A percentile compares a stretch with the other conserved stretches of the same genome.
These are phyloP conservation scores for Vitis rupestris DNA, from an alignment of 164 flowering plant genomes.

Conservation along the genomic window DNA sequence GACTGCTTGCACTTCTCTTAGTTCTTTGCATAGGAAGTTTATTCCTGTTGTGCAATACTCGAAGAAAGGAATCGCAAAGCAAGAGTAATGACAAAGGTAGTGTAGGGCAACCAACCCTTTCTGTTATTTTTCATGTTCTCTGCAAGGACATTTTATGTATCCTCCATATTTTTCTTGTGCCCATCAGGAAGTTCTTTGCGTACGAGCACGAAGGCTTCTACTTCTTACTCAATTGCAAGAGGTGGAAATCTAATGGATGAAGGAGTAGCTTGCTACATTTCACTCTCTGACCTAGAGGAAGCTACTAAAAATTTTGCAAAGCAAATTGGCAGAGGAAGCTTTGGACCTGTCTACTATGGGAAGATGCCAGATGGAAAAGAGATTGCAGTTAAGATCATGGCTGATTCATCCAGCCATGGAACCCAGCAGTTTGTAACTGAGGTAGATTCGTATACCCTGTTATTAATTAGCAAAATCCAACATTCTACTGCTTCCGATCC, in stretches of 20 bases:
- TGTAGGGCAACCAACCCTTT: slow-evolving; percentile 4
- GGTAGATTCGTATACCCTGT: slow-evolving; percentile 35
- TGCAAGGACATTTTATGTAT: not conserved
- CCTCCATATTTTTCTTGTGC: not conserved
- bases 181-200: slow-evolving; percentile 45
- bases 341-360: slow-evolving; percentile 94
- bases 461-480: not conserved
- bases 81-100: slow-evolving; percentile 44
- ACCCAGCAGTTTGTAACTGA: slow-evolving; percentile 81
- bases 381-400: slow-evolving; percentile 86
- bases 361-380: slow-evolving; percentile 88
- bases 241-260: slow-evolving; percentile 62
- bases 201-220: slow-evolving; percentile 41
- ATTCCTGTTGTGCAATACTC: slow-evolving; percentile 28
- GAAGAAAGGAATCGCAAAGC: slow-evolving; percentile 30
- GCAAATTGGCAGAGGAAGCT: slow-evolving; percentile 87
- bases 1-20: slow-evolving; percentile 40
- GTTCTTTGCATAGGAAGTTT: slow-evolving; percentile 48
- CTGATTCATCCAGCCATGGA: slow-evolving; percentile 71
- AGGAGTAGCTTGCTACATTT: slow-evolving; percentile 57
- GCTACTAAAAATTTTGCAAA: slow-evolving; percentile 67
- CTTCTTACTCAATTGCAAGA: slow-evolving; percentile 34
- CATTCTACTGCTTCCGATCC: not conserved
- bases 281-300: slow-evolving; percentile 67
- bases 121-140: not conserved